Evolutionary conservation across 495 filamentous ascomycete genomes (phyloP).

Genomic region (Jackrogersella minutella): DNA sequence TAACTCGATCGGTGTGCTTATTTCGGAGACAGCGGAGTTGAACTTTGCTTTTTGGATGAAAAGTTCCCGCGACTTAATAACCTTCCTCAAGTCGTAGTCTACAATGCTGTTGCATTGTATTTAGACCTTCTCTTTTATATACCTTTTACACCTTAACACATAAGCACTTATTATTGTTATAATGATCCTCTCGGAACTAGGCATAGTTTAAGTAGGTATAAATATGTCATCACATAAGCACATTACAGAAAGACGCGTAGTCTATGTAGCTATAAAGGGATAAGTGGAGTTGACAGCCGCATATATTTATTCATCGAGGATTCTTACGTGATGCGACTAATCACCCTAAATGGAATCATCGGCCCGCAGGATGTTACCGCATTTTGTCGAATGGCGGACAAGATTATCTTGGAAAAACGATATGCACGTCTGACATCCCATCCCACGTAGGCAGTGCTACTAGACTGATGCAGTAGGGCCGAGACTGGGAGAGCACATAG

Average conservation of each 20-base stretch:
- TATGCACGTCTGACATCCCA: slow-evolving; percentile 23
- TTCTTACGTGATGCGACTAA: slow-evolving; percentile 23
- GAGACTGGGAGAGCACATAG: not conserved
- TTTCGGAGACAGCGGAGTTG: too few species aligned
- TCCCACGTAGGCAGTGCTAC: slow-evolving; percentile 1
- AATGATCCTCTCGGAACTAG: too few species aligned
- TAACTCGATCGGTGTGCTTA: too few species aligned
- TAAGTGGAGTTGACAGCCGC: slow-evolving; percentile 1
- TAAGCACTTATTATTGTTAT: too few species aligned
- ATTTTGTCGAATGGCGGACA: not conserved
- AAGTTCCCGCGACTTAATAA: too few species aligned
- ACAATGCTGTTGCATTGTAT: too few species aligned
- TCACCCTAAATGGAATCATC: not conserved
- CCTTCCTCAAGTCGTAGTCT: too few species aligned
- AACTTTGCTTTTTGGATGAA: too few species aligned
- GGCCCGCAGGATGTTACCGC: not conserved
- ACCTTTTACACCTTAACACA: too few species aligned
- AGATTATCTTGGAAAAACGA: slow-evolving; percentile 1
- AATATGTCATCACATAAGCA: not conserved
- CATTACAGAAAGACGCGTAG: not conserved
- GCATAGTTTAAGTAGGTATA: not conserved
- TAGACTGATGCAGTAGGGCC: not conserved
- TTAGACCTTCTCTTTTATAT: too few species aligned
- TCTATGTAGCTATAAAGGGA: not conserved
- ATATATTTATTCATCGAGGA: not conserved